These are phyloP conservation scores for Fusarium humuli DNA, from an alignment of 2,329 filamentous ascomycete species.

Conservation along the genomic window DNA sequence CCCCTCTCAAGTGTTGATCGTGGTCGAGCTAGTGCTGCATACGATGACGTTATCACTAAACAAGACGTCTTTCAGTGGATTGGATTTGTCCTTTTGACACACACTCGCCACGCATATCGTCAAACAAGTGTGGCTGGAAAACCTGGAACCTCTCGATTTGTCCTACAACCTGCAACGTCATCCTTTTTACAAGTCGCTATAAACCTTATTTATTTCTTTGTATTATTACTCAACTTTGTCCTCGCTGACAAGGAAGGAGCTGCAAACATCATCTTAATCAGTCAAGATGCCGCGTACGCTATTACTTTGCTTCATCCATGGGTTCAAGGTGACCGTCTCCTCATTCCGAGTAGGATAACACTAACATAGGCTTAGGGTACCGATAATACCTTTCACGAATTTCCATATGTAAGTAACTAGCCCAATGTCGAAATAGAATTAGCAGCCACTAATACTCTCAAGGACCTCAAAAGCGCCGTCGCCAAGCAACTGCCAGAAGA, in stretches of 20 bases:
- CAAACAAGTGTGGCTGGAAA: slow-evolving; percentile 41
- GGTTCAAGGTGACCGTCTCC: slow-evolving; percentile 66
- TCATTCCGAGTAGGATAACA: rapidly evolving
- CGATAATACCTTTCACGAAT: slow-evolving; percentile 76
- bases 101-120: slow-evolving; percentile 36
- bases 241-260: neutral
- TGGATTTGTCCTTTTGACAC: slow-evolving; percentile 25
- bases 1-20: neutral
- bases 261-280: neutral
- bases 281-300: slow-evolving; percentile 64
- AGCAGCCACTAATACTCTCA: neutral
- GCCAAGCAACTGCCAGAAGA: slow-evolving; percentile 70
- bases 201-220: slow-evolving; percentile 21
- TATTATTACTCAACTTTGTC: slow-evolving; percentile 6
- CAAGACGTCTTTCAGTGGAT: neutral
- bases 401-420: slow-evolving; percentile 62
- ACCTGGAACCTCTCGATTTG: slow-evolving; percentile 35
- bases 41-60: slow-evolving; percentile 35
- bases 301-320: slow-evolving; percentile 79
- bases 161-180: slow-evolving; percentile 38
- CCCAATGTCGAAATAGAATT: rapidly evolving
- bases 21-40: slow-evolving; percentile 29
- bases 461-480: slow-evolving; percentile 69
- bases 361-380: slow-evolving; percentile 61
- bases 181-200: neutral